These are phyloP conservation scores for Fusarium proliferatum DNA, from an alignment of 2,329 filamentous ascomycete genomes.

Conservation along the genomic window DNA sequence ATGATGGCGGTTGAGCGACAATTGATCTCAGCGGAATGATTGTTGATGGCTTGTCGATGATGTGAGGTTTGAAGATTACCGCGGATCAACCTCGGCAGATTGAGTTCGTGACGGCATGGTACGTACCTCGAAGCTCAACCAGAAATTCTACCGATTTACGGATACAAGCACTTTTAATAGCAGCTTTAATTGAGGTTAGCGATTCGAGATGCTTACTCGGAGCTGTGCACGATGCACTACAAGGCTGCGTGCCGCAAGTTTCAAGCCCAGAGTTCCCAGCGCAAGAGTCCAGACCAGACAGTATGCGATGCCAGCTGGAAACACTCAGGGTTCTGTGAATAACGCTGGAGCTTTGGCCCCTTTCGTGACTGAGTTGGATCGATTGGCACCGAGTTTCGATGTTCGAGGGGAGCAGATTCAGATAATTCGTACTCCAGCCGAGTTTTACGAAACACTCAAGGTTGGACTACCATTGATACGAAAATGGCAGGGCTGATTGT, in stretches of 20 bases:
- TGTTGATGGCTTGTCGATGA: conserved; percentile 29
- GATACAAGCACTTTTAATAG: conserved; percentile 21
- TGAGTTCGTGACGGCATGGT: conserved; percentile 19
- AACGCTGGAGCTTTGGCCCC: conserved; percentile 60
- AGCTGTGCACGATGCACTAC: conserved; percentile 49
- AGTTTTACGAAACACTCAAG: conserved; percentile 94
- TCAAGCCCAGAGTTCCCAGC: conserved; percentile 42
- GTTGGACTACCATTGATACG: conserved; percentile 54
- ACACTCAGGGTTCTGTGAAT: conserved; percentile 30
- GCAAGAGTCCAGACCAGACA: conserved; percentile 53
- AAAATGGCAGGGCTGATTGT: conserved; percentile 25
- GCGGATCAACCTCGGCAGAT: conserved; percentile 49
- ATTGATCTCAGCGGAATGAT: conserved; percentile 40
- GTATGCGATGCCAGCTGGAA: conserved; percentile 52
- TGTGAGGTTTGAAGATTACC: conserved; percentile 40
- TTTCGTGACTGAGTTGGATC: conserved; percentile 80
- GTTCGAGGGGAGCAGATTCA: conserved; percentile 82
- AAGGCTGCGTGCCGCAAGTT: conserved; percentile 40
- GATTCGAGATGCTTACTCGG: conserved; percentile 50
- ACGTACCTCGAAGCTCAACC: conserved; percentile 30
- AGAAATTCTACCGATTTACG: conserved; percentile 33
- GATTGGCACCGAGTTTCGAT: conserved; percentile 89
- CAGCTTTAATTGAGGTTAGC: conserved; percentile 4
- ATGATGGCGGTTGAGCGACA: conserved; percentile 65
- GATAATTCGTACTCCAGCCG: conserved; percentile 82